These are phyloP conservation scores for Cajanus cajan DNA, from an alignment of 306 rosid species.

Conservation along the genomic window DNA sequence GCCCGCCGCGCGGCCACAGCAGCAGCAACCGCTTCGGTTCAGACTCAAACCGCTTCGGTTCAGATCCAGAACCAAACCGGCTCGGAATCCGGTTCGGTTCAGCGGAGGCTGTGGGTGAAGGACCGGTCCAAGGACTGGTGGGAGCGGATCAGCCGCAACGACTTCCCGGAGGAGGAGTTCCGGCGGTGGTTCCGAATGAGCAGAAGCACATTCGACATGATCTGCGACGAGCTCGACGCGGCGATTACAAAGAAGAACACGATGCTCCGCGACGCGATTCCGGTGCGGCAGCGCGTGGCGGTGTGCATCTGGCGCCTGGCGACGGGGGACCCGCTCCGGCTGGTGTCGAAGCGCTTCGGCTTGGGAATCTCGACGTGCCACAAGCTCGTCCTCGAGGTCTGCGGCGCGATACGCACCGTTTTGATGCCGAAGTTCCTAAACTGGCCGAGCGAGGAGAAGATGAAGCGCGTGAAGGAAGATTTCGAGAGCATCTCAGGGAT, in stretches of 20 bases:
- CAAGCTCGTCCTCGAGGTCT: slow-evolving; percentile 75
- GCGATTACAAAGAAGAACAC: slow-evolving; percentile 76
- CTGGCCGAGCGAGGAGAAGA: slow-evolving; percentile 53
- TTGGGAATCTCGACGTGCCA: slow-evolving; percentile 85
- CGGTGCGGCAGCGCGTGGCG: slow-evolving; percentile 79
- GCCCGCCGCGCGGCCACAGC: slow-evolving; percentile 36
- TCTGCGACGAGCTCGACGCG: slow-evolving; percentile 70
- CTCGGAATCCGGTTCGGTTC: slow-evolving; percentile 1
- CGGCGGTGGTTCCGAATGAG: slow-evolving; percentile 69
- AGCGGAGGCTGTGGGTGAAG: slow-evolving; percentile 73
- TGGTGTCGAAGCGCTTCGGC: slow-evolving; percentile 72
- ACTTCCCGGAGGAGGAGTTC: slow-evolving; percentile 67
- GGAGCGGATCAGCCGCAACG: slow-evolving; percentile 54
- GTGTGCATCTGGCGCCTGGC: slow-evolving; percentile 83
- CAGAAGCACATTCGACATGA: slow-evolving; percentile 55
- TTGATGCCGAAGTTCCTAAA: slow-evolving; percentile 60
- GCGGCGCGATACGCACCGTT: slow-evolving; percentile 60
- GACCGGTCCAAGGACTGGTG: slow-evolving; percentile 87
- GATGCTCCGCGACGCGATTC: slow-evolving; percentile 81
- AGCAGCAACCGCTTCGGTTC: background rate
- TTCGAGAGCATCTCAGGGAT: slow-evolving; percentile 56
- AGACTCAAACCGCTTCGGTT: background rate
- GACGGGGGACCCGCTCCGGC: slow-evolving; percentile 78
- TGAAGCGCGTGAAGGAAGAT: slow-evolving; percentile 33
- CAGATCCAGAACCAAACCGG: background rate